Evolutionary conservation across 331 rosid genomes (phyloP).

Genomic region (Pyrus hybrid): DNA sequence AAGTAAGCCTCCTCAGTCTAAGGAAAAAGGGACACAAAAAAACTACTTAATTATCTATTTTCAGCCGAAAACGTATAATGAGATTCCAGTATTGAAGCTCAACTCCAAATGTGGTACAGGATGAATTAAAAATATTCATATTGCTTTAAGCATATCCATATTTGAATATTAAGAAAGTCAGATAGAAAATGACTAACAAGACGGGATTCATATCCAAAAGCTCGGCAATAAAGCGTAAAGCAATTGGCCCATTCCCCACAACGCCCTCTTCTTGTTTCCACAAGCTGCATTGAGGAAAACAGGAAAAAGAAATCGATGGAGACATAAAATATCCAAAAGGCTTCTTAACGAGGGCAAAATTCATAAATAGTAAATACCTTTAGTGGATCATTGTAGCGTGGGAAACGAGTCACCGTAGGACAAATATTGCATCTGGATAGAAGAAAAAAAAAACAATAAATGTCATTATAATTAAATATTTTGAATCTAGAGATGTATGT

Average conservation of each 20-base stretch:
- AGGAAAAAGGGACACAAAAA: not conserved
- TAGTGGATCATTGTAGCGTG: slow-evolving; percentile 80
- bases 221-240: slow-evolving; percentile 87
- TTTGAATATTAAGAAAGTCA: not conserved
- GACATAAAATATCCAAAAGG: not conserved
- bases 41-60: not conserved
- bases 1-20: not conserved
- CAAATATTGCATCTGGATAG: slow-evolving; percentile 57
- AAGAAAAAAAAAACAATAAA: not conserved
- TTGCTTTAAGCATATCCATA: not conserved
- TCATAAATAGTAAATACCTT: slow-evolving; percentile 51
- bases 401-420: slow-evolving; percentile 56
- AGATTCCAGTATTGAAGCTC: not conserved
- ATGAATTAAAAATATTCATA: not conserved
- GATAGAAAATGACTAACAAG: slow-evolving; percentile 42
- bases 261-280: slow-evolving; percentile 92
- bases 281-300: slow-evolving; percentile 46
- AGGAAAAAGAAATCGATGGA: not conserved
- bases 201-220: slow-evolving; percentile 88
- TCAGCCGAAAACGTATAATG: not conserved
- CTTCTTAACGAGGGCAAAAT: not conserved
- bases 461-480: not conserved
- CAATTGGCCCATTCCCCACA: slow-evolving; percentile 99
- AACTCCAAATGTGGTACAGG: not conserved
- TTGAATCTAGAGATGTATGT: not conserved